These are phyloP conservation scores for Zizania palustris DNA, from an alignment of 202 grass and related monocot genomes.

Conservation along the genomic window DNA sequence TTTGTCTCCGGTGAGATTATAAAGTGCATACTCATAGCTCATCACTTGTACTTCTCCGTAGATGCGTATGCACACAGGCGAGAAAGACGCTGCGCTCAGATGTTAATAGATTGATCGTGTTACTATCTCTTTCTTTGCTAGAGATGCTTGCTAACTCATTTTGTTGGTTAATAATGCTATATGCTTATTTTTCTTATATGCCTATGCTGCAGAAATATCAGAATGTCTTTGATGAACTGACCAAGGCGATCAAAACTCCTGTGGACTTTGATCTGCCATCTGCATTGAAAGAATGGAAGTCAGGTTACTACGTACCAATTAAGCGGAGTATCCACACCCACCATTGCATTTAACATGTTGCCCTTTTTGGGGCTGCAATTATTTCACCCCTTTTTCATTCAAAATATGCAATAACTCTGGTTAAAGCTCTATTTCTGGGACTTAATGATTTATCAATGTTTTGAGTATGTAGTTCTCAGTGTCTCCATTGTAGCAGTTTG, in stretches of 20 bases:
- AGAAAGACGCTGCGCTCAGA: not conserved
- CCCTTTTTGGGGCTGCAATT: not conserved
- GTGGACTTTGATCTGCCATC: conserved; percentile 77
- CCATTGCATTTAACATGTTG: conserved; percentile 14
- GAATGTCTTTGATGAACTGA: conserved; percentile 65
- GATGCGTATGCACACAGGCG: not conserved
- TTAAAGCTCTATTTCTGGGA: conserved; percentile 5
- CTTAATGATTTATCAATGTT: not conserved
- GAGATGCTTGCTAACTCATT: not conserved
- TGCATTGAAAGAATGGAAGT: conserved; percentile 63
- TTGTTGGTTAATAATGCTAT: not conserved
- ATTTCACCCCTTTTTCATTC: conserved; percentile 18
- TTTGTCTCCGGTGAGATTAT: not conserved
- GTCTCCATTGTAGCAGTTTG: conserved; percentile 13
- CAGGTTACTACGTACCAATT: conserved; percentile 63
- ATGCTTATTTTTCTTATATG: conserved; percentile 4
- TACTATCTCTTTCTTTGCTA: not conserved
- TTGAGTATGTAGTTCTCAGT: conserved; percentile 1
- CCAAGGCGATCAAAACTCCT: conserved; percentile 41
- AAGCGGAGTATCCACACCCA: conserved; percentile 87
- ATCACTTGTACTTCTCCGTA: not conserved
- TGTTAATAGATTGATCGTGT: not conserved
- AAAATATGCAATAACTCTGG: not conserved
- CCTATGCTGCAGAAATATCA: conserved; percentile 26
- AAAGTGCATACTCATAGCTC: not conserved